A percentile compares a stretch with the other conserved stretches of the same genome.
Evolutionary conservation across 192 early-diverging fungal species (phyloP).

Genomic region (Dissophora globulifera): DNA sequence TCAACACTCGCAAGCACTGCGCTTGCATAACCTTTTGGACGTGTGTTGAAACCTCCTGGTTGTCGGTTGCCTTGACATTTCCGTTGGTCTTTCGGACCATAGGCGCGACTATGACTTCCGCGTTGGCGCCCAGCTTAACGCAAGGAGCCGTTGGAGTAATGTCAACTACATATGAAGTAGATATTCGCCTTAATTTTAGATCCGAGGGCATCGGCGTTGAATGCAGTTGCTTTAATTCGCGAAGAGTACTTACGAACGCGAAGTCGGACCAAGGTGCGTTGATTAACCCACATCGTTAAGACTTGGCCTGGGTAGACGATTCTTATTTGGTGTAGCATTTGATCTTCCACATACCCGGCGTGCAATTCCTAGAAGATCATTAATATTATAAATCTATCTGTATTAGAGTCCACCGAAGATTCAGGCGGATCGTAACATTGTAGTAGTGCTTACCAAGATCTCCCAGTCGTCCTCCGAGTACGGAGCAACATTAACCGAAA

Average conservation of each 20-base stretch:
- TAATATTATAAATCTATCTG: too few species aligned
- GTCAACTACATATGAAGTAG: constrained; percentile 52
- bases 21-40: constrained; percentile 47
- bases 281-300: constrained; percentile 80
- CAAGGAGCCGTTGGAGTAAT: constrained; percentile 60
- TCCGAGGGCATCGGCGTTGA: too few species aligned
- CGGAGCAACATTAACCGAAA: constrained; percentile 74
- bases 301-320: constrained; percentile 73
- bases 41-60: constrained; percentile 39
- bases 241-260: constrained; percentile 60
- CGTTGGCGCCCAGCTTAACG: constrained; percentile 68
- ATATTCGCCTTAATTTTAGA: too few species aligned
- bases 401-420: neutral
- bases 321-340: constrained; percentile 74
- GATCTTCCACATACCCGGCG: constrained; percentile 77
- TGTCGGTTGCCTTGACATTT: constrained; percentile 18
- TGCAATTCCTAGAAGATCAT: constrained; percentile 66
- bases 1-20: constrained; percentile 46
- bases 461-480: constrained; percentile 83
- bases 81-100: constrained; percentile 63
- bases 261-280: constrained; percentile 71
- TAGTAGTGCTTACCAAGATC: constrained; percentile 65
- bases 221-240: too few species aligned
- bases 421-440: neutral
- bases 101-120: constrained; percentile 80